Evolutionary conservation across 2,329 filamentous ascomycete species (phyloP), one percentile per base, ranked within the genome.

Genomic region (Fusarium foetens): DNA sequence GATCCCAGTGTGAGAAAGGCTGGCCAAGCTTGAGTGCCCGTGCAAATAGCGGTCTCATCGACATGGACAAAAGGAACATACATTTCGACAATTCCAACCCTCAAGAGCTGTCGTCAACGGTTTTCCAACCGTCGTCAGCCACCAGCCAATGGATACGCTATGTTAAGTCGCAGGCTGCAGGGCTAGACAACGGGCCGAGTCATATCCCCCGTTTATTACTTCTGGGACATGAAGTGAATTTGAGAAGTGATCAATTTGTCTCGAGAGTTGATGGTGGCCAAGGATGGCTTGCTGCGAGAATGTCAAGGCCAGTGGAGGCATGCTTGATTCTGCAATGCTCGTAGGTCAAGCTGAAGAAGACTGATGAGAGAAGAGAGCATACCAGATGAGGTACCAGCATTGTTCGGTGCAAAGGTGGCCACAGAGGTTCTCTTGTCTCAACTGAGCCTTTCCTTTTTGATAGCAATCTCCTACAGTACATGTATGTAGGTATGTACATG

Each of bases 1-100:
- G 55, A 52, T 48, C 49, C 57, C 48, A 55, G 36, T 43, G 38
- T 54, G 21, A 29, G n/a, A 58, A 41, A 38, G 21, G 8, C 13
- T 33, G 23, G 13, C 38, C 38, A 45, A 25, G 59, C 35, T 17
- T 38, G 31, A 39, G 27, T 35, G 42, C 12, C 19, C 8, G 14
- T 46, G 54, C 29, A 53, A 60, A 59, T 39, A 57, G 63, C 66
- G 63, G 66, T 71, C 63, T 72, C 66, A n/a, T 59, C 23, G 16
- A n/a, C 11, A 21, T 41, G 29, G 17, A 31, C 46, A 21, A 54
- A 54, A 21, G 23, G 46, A 39, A 35, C 11, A 58, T 33, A n/a
- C 17, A 19, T 43, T 21, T 58, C 25, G 21, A 36, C 31, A 25
- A 39, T 33, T 64, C 42, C 29, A 57, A 35, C 33, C 14, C 39